A percentile compares a stretch with the other conserved stretches of the same genome.
Conservation (phyloP, 257 asterid species). For the Anisodus tanguticus region DNA sequence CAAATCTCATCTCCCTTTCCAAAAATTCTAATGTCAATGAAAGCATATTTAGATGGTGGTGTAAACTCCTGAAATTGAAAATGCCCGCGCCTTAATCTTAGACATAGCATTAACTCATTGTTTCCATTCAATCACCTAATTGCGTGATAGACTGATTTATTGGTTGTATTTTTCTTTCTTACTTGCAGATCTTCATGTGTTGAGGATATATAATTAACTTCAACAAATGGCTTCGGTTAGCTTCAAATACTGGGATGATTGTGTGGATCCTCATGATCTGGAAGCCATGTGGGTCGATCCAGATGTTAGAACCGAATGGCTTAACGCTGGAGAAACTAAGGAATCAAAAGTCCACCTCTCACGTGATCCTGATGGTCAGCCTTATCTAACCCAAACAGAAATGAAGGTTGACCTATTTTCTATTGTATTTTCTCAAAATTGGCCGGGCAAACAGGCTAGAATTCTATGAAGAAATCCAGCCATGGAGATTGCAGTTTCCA, state of each 20-base stretch:
- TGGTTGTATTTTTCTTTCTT: not conserved
- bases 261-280: constrained; percentile 78
- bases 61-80: not conserved
- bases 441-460: too few relatives aligned
- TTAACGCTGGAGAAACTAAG: constrained; percentile 74
- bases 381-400: constrained; percentile 89
- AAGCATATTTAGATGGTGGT: too few relatives aligned
- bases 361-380: constrained; percentile 95
- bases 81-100: not conserved
- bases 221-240: constrained; percentile 60
- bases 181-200: constrained; percentile 14
- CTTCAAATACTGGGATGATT: constrained; percentile 94
- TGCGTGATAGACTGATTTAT: too few relatives aligned
- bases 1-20: too few relatives aligned
- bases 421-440: too few relatives aligned
- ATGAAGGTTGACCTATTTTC: constrained; percentile 61
- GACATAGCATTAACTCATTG: not conserved
- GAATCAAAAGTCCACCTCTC: constrained; percentile 88
- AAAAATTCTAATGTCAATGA: too few relatives aligned
- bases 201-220: not conserved
- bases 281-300: constrained; percentile 89
- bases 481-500: not conserved
- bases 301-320: constrained; percentile 82
- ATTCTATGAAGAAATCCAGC: not conserved
- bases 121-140: too few relatives aligned